Percentiles rank a stretch among this genome's conserved stretches.
Conservation (phyloP, 768 basidiomycete genomes). For the Auriscalpium microsporum region DNA sequence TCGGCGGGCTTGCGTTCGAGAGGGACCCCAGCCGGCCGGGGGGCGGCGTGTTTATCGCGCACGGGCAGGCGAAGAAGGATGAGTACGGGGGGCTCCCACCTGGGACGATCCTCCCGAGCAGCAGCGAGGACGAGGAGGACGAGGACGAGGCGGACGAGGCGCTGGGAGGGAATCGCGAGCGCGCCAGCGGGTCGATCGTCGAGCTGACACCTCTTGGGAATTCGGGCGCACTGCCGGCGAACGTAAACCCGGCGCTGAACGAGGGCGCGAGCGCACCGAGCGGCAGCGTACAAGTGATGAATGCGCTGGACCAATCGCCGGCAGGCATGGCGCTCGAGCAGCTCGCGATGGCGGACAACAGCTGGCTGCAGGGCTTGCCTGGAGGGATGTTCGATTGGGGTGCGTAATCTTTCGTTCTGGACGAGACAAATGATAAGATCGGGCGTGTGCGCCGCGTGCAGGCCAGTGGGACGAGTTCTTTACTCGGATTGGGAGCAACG, state of each 20-base stretch:
- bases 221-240: slow-evolving; percentile 23
- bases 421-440: slow-evolving; percentile 2
- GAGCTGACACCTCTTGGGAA: slow-evolving; percentile 44
- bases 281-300: slow-evolving; percentile 67
- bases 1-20: slow-evolving; percentile 55
- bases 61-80: slow-evolving; percentile 21
- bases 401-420: slow-evolving; percentile 26
- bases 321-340: slow-evolving; percentile 46
- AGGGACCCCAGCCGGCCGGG: slow-evolving; percentile 77
- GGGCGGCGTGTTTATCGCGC: slow-evolving; percentile 77
- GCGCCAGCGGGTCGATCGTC: slow-evolving; percentile 21
- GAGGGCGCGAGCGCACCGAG: slow-evolving; percentile 22
- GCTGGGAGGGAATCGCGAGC: slow-evolving; percentile 4
- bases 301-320: slow-evolving; percentile 57
- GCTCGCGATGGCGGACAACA: slow-evolving; percentile 57
- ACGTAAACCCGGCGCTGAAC: slow-evolving; percentile 76
- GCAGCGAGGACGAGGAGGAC: slow-evolving; percentile 26
- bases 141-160: slow-evolving; percentile 10
- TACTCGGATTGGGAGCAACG: slow-evolving; percentile 30
- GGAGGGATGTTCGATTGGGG: slow-evolving; percentile 86
- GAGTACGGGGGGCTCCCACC: slow-evolving; percentile 37
- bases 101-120: slow-evolving; percentile 44
- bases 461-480: slow-evolving; percentile 84
- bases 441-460: slow-evolving; percentile 20
- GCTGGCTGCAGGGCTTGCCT: slow-evolving; percentile 71